Evolutionary conservation across 179 eudicot species (phyloP).

Genomic region (Vitellaria paradoxa): DNA sequence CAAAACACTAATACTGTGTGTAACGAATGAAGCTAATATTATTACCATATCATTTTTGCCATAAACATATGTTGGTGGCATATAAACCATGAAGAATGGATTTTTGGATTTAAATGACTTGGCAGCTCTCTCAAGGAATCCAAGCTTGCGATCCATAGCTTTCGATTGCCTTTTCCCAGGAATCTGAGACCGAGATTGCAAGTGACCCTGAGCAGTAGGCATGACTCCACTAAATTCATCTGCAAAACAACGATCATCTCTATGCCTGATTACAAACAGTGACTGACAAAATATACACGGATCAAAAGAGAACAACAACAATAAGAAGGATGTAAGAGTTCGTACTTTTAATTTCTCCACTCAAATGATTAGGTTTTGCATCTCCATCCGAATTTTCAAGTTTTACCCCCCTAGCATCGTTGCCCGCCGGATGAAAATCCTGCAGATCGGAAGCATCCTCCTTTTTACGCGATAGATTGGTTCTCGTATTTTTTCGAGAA

Average conservation of each 20-base stretch:
- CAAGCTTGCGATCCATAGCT: neutral
- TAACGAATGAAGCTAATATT: too few relatives aligned
- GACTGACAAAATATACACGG: too few relatives aligned
- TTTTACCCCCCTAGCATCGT: neutral
- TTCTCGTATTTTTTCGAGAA: neutral
- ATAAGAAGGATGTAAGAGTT: neutral
- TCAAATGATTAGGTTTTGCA: neutral
- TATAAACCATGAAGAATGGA: slow-evolving; percentile 22
- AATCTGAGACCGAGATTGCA: too few relatives aligned
- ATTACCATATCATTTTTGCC: neutral
- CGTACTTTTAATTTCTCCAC: neutral
- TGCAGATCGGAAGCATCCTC: too few relatives aligned
- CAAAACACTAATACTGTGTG: too few relatives aligned
- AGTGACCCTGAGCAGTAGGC: too few relatives aligned
- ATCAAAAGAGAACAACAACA: neutral
- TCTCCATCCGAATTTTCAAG: neutral
- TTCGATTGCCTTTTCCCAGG: too few relatives aligned
- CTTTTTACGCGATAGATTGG: neutral
- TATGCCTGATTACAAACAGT: too few relatives aligned
- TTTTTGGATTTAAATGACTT: slow-evolving; percentile 20
- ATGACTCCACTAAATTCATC: neutral
- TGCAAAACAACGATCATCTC: neutral
- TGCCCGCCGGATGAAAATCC: neutral
- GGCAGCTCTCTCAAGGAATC: slow-evolving; percentile 16
- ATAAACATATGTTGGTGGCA: slow-evolving; percentile 18